phyloP scores from a whole-genome alignment of 345 rosid species.

The Isatis tinctoria region DNA sequence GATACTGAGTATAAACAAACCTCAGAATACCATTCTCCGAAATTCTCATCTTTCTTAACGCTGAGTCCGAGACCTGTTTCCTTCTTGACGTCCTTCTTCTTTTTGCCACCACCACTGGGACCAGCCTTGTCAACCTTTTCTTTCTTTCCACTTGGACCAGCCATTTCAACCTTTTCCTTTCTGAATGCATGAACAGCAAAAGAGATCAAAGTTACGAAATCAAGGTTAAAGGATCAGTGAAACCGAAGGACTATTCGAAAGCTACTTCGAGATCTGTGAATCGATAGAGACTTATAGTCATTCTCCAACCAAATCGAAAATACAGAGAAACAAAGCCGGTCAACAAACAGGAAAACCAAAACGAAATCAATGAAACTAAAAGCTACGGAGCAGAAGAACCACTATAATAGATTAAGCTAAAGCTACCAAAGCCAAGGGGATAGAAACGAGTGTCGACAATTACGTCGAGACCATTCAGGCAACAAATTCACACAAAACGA shows the following conservation, averaged over 20 bases:
- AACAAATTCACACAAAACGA: background rate
- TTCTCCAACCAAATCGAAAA: background rate
- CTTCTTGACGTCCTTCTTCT: constrained; percentile 92
- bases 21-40: constrained; percentile 98
- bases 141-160: constrained; percentile 16
- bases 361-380: background rate
- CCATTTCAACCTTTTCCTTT: constrained; percentile 8
- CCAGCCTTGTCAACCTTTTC: constrained; percentile 34
- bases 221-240: background rate
- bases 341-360: background rate
- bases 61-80: constrained; percentile 91
- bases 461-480: background rate
- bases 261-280: background rate
- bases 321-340: background rate
- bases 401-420: background rate
- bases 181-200: constrained; percentile 10
- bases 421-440: background rate
- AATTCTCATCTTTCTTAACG: constrained; percentile 74
- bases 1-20: constrained; percentile 33
- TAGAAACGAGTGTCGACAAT: background rate
- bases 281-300: background rate
- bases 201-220: background rate
- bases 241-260: background rate
- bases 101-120: constrained; percentile 59
- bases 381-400: background rate